These are phyloP conservation scores for Komagataella phaffii DNA, from an alignment of 805 yeast species.

Conservation along the genomic window DNA sequence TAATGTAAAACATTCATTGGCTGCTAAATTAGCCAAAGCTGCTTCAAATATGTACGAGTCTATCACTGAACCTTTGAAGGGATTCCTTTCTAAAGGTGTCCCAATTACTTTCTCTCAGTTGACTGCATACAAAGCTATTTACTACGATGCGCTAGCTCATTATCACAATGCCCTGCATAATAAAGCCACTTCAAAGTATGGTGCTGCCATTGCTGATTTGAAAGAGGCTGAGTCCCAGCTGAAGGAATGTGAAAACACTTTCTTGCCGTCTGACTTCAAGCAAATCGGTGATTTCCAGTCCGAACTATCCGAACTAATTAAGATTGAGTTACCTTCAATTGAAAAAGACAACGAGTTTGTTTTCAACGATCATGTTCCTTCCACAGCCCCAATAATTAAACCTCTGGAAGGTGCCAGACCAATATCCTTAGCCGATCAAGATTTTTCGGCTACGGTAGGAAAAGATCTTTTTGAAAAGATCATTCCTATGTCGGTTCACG, in stretches of 20 bases:
- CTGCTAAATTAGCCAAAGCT: conserved; percentile 63
- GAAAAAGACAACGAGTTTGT: conserved; percentile 83
- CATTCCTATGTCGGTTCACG: conserved; percentile 79
- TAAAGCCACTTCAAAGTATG: conserved; percentile 47
- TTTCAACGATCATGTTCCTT: conserved; percentile 69
- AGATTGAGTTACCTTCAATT: conserved; percentile 21
- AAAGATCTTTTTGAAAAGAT: conserved; percentile 61
- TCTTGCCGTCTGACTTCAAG: conserved; percentile 3
- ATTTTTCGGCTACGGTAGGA: conserved; percentile 31
- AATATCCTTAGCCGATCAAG: conserved; percentile 34
- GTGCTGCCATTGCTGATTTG: conserved; percentile 62
- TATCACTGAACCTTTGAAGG: conserved; percentile 30
- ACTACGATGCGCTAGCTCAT: conserved; percentile 45
- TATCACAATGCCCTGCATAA: conserved; percentile 44
- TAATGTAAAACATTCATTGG: conserved; percentile 46
- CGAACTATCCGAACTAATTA: conserved; percentile 8
- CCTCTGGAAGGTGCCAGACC: conserved; percentile 58
- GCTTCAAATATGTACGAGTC: conserved; percentile 41
- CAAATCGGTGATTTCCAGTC: conserved; percentile 16
- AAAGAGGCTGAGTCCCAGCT: conserved; percentile 33
- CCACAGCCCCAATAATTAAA: conserved; percentile 47
- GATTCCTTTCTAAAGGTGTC: conserved; percentile 13
- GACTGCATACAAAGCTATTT: conserved; percentile 36
- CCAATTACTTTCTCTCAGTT: conserved; percentile 35
- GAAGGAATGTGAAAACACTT: conserved; percentile 4